Evolutionary conservation across 164 flowering plant species (phyloP).

Genomic region (Houttuynia cordata): DNA sequence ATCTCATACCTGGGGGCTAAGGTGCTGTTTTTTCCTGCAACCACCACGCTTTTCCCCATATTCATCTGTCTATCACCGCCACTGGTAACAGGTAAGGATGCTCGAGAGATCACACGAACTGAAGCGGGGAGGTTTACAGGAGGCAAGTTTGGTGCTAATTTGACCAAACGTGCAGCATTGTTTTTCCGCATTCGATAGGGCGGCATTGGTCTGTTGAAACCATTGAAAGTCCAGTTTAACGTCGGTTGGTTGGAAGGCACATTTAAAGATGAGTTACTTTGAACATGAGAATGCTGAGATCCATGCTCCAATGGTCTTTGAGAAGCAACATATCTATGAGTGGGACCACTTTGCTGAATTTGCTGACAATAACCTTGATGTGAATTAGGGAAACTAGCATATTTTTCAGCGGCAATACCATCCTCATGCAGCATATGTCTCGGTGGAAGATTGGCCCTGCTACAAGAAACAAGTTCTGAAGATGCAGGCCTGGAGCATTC

Average conservation of each 20-base stretch:
- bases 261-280: conserved; percentile 10
- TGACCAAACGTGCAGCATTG: conserved; percentile 36
- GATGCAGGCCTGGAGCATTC: conserved; percentile 9
- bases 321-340: conserved; percentile 17
- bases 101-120: conserved; percentile 74
- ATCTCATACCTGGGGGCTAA: background rate
- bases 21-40: background rate
- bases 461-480: conserved; percentile 14
- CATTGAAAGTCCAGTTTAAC: conserved; percentile 15
- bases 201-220: conserved; percentile 16
- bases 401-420: conserved; percentile 12
- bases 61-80: conserved; percentile 17
- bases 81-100: conserved; percentile 12
- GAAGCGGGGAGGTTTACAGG: conserved; percentile 91
- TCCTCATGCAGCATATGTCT: conserved; percentile 7
- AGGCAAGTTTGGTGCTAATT: conserved; percentile 85
- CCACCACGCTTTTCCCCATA: too few relatives aligned
- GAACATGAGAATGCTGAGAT: conserved; percentile 18
- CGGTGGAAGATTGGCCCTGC: conserved; percentile 11
- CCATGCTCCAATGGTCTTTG: conserved; percentile 9
- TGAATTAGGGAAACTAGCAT: conserved; percentile 5
- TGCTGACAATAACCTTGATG: conserved; percentile 11
- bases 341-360: conserved; percentile 1
- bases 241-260: conserved; percentile 13
- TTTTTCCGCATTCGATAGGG: conserved; percentile 48